Evolutionary conservation across 768 basidiomycete species (phyloP).

Genomic region (Boletus rufocinnamomeus): DNA sequence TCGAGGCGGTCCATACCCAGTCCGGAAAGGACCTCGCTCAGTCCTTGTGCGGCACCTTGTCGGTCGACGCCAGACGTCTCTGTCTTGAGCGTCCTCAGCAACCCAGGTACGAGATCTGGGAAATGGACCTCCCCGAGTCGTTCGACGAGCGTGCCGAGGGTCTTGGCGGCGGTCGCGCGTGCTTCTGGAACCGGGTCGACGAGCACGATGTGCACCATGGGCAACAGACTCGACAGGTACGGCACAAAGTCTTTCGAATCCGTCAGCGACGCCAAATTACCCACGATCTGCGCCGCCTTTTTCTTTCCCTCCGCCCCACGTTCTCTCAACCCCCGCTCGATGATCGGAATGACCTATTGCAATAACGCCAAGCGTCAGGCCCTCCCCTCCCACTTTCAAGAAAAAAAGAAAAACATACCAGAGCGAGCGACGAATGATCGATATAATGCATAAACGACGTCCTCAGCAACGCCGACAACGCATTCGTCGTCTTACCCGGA

Average conservation of each 20-base stretch:
- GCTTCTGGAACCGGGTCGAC: constrained; percentile 98
- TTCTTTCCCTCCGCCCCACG: constrained; percentile 93
- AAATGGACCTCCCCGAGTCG: constrained; percentile 93
- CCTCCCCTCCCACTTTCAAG: neutral
- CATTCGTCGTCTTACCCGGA: constrained; percentile 85
- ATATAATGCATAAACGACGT: constrained; percentile 98
- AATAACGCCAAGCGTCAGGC: neutral
- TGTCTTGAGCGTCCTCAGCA: constrained; percentile 85
- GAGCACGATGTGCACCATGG: constrained; percentile 88
- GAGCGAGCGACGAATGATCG: constrained; percentile 91
- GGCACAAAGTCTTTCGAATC: constrained; percentile 93
- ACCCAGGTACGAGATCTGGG: constrained; percentile 91
- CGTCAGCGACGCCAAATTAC: constrained; percentile 91
- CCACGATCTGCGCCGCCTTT: constrained; percentile 95
- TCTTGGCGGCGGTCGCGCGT: constrained; percentile 94
- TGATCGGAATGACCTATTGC: constrained; percentile 88
- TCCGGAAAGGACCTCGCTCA: constrained; percentile 92
- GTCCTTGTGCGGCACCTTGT: constrained; percentile 96
- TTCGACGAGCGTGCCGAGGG: constrained; percentile 94
- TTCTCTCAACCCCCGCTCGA: constrained; percentile 91
- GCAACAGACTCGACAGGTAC: constrained; percentile 85
- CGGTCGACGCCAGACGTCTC: constrained; percentile 95
- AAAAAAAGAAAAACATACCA: constrained; percentile 47
- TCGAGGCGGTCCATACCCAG: constrained; percentile 98
- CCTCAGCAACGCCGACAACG: constrained; percentile 82